Evolutionary conservation across 768 basidiomycete species (phyloP), one percentile per base, ranked within the genome.

Genomic region (Pleurotus cornucopiae): DNA sequence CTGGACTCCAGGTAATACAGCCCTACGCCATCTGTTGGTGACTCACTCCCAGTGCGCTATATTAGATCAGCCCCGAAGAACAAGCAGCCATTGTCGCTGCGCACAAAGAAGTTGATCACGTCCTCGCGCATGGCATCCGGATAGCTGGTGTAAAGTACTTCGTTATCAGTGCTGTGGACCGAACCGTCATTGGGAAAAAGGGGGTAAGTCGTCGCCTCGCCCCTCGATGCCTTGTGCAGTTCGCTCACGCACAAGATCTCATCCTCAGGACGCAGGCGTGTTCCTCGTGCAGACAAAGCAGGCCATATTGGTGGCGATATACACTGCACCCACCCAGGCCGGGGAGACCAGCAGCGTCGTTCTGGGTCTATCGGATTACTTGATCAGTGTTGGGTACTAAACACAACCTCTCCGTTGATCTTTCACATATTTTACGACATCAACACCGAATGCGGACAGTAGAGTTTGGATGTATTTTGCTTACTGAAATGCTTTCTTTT

Each of bases 291-390:
- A 89, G 77, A 95, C 92, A 14, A 87, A 79, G 58, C 88, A 90
- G 64, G 92, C 91, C n/a, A 74, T 96, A 55, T 76, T 98, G 52
- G 84, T 97, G 18, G 82, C 83, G 4, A 85, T 86, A 65, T 98
- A 96, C 70, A 57, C 57, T 0, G 73, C 76, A 4, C 91, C 91
- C 0, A 65, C 68, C 40, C 87, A 89, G 66, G 85, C 84, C 2
- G 62, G 73, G 13, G 94, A 95, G 67, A 76, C 80, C 14, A 87
- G 83, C 18, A 64, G 77, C 13, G 60, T 89, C 38, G 89, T 89
- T 40, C 84, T 89, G 69, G 65, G 63, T 4, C 73, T 95, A 20
- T 92, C 84, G 34, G 89, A 94, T 69, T 93, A 94, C 70, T 78
- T 97, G 66, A 88, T 80, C 62, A 58, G 66, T 46, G 76, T 71